Evolutionary conservation across 352 stramenopile genomes (phyloP), one percentile per base, ranked within the genome.

Genomic region (Discostella stelligera): DNA sequence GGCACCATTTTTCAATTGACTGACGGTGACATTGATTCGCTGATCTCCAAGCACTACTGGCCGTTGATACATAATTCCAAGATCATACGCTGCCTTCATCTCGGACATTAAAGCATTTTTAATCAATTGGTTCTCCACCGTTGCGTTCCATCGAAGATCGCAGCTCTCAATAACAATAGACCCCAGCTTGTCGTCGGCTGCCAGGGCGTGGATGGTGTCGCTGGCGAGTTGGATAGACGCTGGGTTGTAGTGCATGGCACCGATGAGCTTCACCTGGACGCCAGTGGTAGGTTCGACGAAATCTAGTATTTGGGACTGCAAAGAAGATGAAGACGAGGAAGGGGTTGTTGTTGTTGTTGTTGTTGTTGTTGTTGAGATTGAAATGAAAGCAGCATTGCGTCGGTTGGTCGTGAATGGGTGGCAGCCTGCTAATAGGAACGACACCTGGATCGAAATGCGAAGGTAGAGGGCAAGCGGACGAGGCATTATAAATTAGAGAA

Each of bases 181-280:
- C 13, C 73, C 78, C 0, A 91, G 60, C 59, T 75, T 74, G 14
- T 73, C 56, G n/a, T 80, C 32, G 0, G 46, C 41, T 6, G 55
- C 72, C 13, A 88, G 72, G 11, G 64, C 58, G 41, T 85, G 62
- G 32, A 89, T 82, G 0, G 53, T 81, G 1, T 81, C 63, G 21
- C 61, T 61, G 30, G 80, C 80, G 1, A 88, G 66, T 63, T 81
- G 44, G 53, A 91, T 91, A 16, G 75, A 87, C 9, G 71, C 78
- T 8, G 86, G 86, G 66, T 91, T 91, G 54, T 90, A 90, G 52
- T 90, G 84, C 84, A 90, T 90, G 3, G 72, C 69, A 21, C 86
- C 86, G 14, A 91, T 78, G n/a, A 91, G 67, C 25, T 87, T 79
- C 0, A 91, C 80, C 20, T 53, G 77, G 0, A 82, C 70, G 32